These are phyloP conservation scores for Rubia balearica DNA, from an alignment of 305 asterid species.

Conservation along the genomic window DNA sequence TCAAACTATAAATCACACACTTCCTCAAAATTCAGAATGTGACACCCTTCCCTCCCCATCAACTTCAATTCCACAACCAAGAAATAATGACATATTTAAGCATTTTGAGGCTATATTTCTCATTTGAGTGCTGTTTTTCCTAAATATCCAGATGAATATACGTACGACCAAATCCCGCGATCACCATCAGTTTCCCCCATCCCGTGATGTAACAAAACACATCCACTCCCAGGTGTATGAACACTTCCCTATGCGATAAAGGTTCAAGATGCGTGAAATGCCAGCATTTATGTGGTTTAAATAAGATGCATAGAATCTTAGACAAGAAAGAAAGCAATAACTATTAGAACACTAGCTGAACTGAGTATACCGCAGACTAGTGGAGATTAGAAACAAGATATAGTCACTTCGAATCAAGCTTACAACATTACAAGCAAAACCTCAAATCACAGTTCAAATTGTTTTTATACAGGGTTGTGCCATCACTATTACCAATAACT, in stretches of 20 bases:
- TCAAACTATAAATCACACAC: neutral
- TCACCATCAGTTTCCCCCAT: slow-evolving; percentile 99
- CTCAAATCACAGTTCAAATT: slow-evolving; percentile 3
- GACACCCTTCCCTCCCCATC: neutral
- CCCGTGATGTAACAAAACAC: slow-evolving; percentile 87
- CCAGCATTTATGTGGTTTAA: slow-evolving; percentile 6
- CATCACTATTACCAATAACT: slow-evolving; percentile 4
- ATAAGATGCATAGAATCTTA: neutral
- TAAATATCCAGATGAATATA: slow-evolving; percentile 23
- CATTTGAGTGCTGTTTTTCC: neutral
- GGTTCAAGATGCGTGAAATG: slow-evolving; percentile 14
- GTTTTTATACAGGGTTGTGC: neutral
- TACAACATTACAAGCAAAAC: neutral
- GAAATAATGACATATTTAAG: neutral
- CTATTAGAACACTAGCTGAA: neutral
- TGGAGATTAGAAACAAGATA: neutral
- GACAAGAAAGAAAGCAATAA: neutral
- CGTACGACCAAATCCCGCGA: slow-evolving; percentile 96
- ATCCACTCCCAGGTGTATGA: slow-evolving; percentile 96
- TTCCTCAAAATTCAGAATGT: neutral
- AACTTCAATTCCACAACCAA: neutral
- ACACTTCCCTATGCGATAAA: slow-evolving; percentile 60
- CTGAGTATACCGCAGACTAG: neutral
- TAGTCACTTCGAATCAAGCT: neutral
- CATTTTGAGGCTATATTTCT: neutral